Conservation (phyloP, 805 yeast genomes). For the Phaffomyces opuntiae region DNA sequence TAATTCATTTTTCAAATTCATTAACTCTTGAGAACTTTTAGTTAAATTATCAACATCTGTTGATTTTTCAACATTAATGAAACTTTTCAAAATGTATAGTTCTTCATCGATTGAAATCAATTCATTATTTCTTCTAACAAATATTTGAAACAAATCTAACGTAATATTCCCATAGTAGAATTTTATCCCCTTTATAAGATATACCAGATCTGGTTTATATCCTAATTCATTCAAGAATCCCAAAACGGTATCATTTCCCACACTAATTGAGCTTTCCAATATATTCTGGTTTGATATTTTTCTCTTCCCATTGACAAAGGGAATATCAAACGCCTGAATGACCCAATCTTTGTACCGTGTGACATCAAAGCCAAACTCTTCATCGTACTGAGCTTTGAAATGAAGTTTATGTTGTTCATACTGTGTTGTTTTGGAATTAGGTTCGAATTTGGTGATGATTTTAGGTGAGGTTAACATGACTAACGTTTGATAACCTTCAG, state of each 20-base stretch:
- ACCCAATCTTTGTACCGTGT: conserved; percentile 40
- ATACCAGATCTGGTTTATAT: conserved; percentile 56
- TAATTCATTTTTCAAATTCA: conserved; percentile 56
- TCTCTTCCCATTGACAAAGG: conserved; percentile 59
- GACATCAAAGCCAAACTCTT: conserved; percentile 1
- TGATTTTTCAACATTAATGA: conserved; percentile 60
- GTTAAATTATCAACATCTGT: conserved; percentile 71
- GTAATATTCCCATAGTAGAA: conserved; percentile 51
- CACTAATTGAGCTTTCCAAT: conserved; percentile 39
- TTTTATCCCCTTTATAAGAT: conserved; percentile 53
- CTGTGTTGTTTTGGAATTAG: conserved; percentile 22
- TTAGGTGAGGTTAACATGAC: conserved; percentile 18
- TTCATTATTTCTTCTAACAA: conserved; percentile 24
- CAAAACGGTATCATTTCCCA: conserved; percentile 28
- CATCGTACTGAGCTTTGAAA: conserved; percentile 12
- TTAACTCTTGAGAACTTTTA: conserved; percentile 56
- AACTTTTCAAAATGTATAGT: conserved; percentile 52
- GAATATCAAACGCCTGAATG: conserved; percentile 61
- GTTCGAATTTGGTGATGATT: conserved; percentile 22
- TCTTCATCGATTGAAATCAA: conserved; percentile 37
- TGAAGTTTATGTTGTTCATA: conserved; percentile 21
- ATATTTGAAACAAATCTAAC: conserved; percentile 49
- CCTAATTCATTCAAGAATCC: conserved; percentile 52
- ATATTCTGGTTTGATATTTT: conserved; percentile 61
- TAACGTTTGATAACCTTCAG: conserved; percentile 7